Evolutionary conservation across 495 filamentous ascomycete genomes (phyloP).

Genomic region (Tuber microsphaerosporum): DNA sequence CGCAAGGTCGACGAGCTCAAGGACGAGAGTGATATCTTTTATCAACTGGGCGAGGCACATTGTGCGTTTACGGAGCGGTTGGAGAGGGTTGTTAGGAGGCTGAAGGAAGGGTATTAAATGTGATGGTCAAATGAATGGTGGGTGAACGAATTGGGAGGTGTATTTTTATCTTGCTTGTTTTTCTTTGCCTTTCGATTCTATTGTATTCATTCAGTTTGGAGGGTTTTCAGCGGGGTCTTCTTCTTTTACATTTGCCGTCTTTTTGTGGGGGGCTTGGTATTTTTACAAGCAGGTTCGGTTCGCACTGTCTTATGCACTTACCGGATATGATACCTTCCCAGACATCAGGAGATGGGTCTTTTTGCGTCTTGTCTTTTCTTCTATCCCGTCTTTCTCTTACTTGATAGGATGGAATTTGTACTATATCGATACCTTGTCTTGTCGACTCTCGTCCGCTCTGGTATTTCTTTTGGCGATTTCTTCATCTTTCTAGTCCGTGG

Average conservation of each 20-base stretch:
- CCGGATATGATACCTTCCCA: background rate
- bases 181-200: background rate
- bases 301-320: background rate
- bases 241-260: background rate
- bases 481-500: background rate
- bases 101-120: constrained; percentile 40
- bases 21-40: constrained; percentile 42
- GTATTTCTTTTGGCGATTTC: background rate
- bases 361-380: background rate
- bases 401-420: background rate
- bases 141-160: constrained; percentile 18
- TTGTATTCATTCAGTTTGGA: background rate
- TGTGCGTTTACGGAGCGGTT: constrained; percentile 56
- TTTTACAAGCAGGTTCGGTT: background rate
- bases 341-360: background rate
- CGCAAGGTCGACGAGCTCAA: constrained; percentile 59
- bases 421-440: background rate
- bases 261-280: background rate
- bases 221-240: background rate
- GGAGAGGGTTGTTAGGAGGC: constrained; percentile 49
- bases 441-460: background rate
- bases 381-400: background rate
- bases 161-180: constrained; percentile 12
- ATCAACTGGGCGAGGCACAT: constrained; percentile 47
- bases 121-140: background rate